Evolutionary conservation across 1,139 yeast genomes (phyloP), one percentile per base, ranked within the genome.

Genomic region (Diutina rugosa): DNA sequence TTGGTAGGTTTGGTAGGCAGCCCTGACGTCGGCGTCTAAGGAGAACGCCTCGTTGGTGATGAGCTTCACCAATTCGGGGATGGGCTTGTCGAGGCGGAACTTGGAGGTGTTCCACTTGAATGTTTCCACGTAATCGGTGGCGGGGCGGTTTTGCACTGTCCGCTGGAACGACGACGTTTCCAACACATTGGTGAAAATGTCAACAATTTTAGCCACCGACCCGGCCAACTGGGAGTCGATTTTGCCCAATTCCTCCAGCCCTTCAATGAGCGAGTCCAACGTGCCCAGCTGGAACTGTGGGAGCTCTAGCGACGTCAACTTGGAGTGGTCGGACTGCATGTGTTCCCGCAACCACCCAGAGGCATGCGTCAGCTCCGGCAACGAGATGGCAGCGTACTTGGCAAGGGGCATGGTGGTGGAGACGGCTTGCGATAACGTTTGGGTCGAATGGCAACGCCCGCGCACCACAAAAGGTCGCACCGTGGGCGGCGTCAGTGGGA

Each of bases 261-360:
- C 93, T 64, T 86, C 84, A 57, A 93, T 95, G 60, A 93, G 78
- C 48, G 91, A 85, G 71, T 95, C 99, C 66, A 93, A 79, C 3
- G 98, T 91, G 45, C 98, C 98, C 62, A 93, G 89, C 71, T 93
- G 95, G 71, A 93, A 91, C 61, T 79, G 84, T n/a, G 98, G 99
- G 56, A 90, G 77, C 51, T 76, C 73, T 60, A 88, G 7, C 21
- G 53, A 49, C 14, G 32, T 32, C 21, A 49, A 16, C n/a, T 38
- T n/a, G 29, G 44, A 32, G 18, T 6, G 28, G 6, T 49, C 53
- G 28, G 53, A 32, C n/a, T 49, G 28, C 53, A 49, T 49, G 28
- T 49, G 30, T 6, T 49, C 44, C 44, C 41, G 53, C 28, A 49
- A 49, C 53, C 53, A 49, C 10, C n/a, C 18, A 6, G 28, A 8